Conservation (phyloP, 257 asterid genomes). For the Vinca minor region DNA sequence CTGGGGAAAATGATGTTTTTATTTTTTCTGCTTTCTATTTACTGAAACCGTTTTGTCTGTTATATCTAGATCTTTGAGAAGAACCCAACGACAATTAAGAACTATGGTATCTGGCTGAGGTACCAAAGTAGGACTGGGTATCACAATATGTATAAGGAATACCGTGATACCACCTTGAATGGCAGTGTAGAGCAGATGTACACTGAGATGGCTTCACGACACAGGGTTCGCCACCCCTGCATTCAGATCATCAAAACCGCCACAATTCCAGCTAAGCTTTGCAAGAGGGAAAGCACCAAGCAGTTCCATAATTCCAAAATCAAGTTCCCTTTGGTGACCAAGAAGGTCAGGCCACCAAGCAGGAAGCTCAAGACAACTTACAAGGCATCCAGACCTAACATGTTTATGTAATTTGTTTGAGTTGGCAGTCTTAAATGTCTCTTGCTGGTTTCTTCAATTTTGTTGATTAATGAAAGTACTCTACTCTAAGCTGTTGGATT, state of each 20-base stretch:
- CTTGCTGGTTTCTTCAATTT: slow-evolving; percentile 10
- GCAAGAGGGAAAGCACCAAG: slow-evolving; percentile 86
- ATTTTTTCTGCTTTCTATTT: background rate
- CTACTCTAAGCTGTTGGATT: background rate
- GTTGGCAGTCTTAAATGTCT: background rate
- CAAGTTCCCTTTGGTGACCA: slow-evolving; percentile 67
- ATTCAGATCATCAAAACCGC: slow-evolving; percentile 91
- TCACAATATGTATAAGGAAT: slow-evolving; percentile 91
- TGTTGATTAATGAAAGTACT: background rate
- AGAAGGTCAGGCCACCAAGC: slow-evolving; percentile 71
- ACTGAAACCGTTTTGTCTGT: background rate
- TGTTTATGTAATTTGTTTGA: slow-evolving; percentile 39
- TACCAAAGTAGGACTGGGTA: slow-evolving; percentile 88
- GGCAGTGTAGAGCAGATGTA: slow-evolving; percentile 90
- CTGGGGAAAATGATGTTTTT: too few relatives aligned
- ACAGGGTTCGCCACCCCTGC: slow-evolving; percentile 72
- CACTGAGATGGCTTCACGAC: slow-evolving; percentile 95
- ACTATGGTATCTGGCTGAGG: slow-evolving; percentile 80
- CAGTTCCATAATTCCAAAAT: slow-evolving; percentile 75
- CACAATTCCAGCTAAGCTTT: slow-evolving; percentile 75
- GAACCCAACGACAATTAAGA: slow-evolving; percentile 80
- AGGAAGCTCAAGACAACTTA: slow-evolving; percentile 73
- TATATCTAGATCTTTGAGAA: slow-evolving; percentile 61
- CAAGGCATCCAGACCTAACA: slow-evolving; percentile 63
- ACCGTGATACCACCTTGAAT: slow-evolving; percentile 82